These are phyloP conservation scores for Plasmodium cynomolgi DNA, from an alignment of 169 alveolate species.

Conservation along the genomic window DNA sequence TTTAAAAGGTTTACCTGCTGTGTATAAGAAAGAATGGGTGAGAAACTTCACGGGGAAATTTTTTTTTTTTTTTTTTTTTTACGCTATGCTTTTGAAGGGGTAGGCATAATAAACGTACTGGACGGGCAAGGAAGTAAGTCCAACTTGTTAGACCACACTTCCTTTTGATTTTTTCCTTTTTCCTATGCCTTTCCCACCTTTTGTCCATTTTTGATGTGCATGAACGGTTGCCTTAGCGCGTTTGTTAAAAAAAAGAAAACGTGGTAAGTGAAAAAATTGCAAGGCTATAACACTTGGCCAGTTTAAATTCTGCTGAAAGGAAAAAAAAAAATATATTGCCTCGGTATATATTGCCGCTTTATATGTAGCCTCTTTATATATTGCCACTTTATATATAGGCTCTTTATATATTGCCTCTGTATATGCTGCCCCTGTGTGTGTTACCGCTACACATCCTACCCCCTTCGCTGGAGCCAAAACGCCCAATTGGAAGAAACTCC, in stretches of 20 bases:
- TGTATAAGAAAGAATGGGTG: conserved; percentile 4
- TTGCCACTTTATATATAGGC: no score
- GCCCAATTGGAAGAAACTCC: conserved; percentile 7
- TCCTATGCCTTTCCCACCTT: background rate
- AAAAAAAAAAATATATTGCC: conserved; percentile 13
- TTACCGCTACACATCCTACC: background rate
- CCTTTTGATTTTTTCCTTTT: conserved; percentile 11
- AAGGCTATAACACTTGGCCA: background rate
- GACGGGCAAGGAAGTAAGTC: conserved; percentile 28
- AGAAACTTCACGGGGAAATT: background rate
- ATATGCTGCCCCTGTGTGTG: background rate
- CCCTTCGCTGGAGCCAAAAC: background rate
- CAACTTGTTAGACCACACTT: conserved; percentile 8
- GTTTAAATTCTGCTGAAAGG: conserved; percentile 12
- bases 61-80: conserved; percentile 22
- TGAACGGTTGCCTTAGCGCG: background rate
- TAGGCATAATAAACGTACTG: conserved; percentile 17
- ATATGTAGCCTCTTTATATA: no score
- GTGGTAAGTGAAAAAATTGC: conserved; percentile 5
- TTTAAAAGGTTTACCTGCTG: background rate
- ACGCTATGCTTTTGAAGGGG: background rate
- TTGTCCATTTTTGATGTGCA: conserved; percentile 4
- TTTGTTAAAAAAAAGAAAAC: conserved; percentile 18
- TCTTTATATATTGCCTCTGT: background rate
- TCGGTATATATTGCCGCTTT: background rate